Evolutionary conservation across 495 filamentous ascomycete species (phyloP).

Genomic region (Neurospora tetraspora): DNA sequence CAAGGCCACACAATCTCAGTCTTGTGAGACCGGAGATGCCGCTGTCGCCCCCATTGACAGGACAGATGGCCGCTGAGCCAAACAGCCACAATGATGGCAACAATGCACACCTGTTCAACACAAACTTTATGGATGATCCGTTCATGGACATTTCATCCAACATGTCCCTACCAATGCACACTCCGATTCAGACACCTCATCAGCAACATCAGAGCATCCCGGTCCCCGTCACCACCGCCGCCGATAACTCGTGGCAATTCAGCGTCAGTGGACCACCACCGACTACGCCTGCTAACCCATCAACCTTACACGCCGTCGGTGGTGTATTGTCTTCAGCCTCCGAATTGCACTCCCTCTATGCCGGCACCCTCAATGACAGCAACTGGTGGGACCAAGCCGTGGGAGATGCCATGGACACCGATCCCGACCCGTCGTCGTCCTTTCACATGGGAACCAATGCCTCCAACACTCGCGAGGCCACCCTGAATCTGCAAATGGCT

Average conservation of each 20-base stretch:
- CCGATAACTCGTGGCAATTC: neutral
- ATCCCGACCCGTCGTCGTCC: neutral
- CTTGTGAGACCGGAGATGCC: conserved; percentile 13
- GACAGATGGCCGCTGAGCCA: conserved; percentile 12
- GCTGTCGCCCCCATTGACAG: conserved; percentile 28
- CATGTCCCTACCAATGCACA: conserved; percentile 14
- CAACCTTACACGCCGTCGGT: neutral
- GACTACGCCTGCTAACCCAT: conserved; percentile 3
- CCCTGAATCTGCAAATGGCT: neutral
- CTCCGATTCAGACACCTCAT: conserved; percentile 22
- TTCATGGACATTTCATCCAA: conserved; percentile 17
- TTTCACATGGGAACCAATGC: conserved; percentile 5
- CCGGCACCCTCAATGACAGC: conserved; percentile 2
- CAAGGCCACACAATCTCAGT: conserved; percentile 7
- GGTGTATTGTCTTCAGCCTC: neutral
- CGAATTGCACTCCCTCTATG: neutral
- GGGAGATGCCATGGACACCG: conserved; percentile 13
- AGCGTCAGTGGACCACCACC: conserved; percentile 1
- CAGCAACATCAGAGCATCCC: neutral
- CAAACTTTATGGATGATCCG: conserved; percentile 25
- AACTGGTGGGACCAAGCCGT: conserved; percentile 23
- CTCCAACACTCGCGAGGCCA: conserved; percentile 1
- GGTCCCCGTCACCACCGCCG: neutral
- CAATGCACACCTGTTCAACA: conserved; percentile 17
- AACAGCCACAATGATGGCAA: neutral